phyloP scores from a whole-genome alignment of 306 rosid genomes.

The Urtica urens region DNA sequence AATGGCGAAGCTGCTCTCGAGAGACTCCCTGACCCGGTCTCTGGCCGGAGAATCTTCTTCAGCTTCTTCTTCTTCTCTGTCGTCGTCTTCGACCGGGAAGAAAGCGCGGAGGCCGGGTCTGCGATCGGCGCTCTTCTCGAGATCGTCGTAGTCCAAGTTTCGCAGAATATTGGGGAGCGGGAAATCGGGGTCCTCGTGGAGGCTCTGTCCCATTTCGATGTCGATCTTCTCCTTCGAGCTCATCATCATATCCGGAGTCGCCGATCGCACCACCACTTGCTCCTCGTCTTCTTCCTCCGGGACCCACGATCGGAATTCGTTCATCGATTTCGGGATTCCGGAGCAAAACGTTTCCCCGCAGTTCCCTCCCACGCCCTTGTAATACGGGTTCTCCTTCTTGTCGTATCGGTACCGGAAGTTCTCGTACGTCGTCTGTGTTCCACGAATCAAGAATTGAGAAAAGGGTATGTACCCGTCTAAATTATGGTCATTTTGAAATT shows the following conservation, averaged over 20 bases:
- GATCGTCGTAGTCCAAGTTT: conserved; percentile 41
- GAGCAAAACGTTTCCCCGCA: conserved; percentile 51
- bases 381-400: conserved; percentile 70
- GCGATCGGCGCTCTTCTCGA: conserved; percentile 37
- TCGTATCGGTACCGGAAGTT: conserved; percentile 79
- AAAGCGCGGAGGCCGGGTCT: conserved; percentile 32
- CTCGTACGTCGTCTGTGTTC: conserved; percentile 90
- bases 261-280: conserved; percentile 18
- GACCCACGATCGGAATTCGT: conserved; percentile 45
- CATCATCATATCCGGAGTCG: conserved; percentile 30
- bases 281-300: conserved; percentile 49
- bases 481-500: too few relatives aligned
- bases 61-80: too few relatives aligned
- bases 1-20: conserved; percentile 13
- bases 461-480: too few relatives aligned
- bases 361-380: conserved; percentile 42
- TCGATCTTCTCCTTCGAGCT: conserved; percentile 64
- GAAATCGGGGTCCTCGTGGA: conserved; percentile 28
- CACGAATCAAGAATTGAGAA: too few relatives aligned
- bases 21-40: conserved; percentile 26
- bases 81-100: conserved; percentile 35
- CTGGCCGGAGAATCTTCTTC: conserved; percentile 26
- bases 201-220: conserved; percentile 65
- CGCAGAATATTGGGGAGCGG: conserved; percentile 52
- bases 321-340: conserved; percentile 36